phyloP scores from a whole-genome alignment of 495 filamentous ascomycete species.

The Hypoxylon intermedium region DNA sequence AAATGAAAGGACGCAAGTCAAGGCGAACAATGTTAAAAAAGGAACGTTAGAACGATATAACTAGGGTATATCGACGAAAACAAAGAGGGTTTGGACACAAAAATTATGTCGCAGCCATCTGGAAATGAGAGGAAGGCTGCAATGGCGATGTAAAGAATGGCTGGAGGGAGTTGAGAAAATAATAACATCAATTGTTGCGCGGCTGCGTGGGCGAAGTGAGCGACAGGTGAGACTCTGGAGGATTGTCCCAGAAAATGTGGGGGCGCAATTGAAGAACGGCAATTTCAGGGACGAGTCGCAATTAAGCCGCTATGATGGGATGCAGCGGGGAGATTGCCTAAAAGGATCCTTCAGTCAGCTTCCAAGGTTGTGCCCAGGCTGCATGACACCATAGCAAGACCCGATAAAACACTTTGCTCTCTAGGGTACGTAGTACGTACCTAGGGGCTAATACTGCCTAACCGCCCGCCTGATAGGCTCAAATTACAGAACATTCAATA shows the following conservation, averaged over 20 bases:
- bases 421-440: too few species aligned
- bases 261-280: constrained; percentile 29
- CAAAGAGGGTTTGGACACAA: constrained; percentile 26
- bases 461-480: constrained; percentile 9
- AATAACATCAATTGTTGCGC: constrained; percentile 1
- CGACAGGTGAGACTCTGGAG: neutral
- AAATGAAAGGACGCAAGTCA: constrained; percentile 34
- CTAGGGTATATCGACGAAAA: constrained; percentile 22
- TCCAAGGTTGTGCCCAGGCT: too few species aligned
- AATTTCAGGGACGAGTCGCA: constrained; percentile 35
- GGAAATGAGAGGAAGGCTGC: constrained; percentile 19
- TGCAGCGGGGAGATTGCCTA: constrained; percentile 31
- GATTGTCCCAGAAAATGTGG: constrained; percentile 27
- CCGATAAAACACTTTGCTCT: too few species aligned
- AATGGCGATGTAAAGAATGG: constrained; percentile 6
- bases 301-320: constrained; percentile 23
- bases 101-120: constrained; percentile 19
- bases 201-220: constrained; percentile 15
- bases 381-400: constrained; percentile 6
- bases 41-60: constrained; percentile 27
- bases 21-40: constrained; percentile 17
- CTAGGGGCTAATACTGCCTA: too few species aligned
- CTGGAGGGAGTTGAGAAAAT: constrained; percentile 12
- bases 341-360: constrained; percentile 25
- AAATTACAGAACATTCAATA: too few species aligned